phyloP scores from a whole-genome alignment of 129 eudicot species.

The Flaveria bidentis region DNA sequence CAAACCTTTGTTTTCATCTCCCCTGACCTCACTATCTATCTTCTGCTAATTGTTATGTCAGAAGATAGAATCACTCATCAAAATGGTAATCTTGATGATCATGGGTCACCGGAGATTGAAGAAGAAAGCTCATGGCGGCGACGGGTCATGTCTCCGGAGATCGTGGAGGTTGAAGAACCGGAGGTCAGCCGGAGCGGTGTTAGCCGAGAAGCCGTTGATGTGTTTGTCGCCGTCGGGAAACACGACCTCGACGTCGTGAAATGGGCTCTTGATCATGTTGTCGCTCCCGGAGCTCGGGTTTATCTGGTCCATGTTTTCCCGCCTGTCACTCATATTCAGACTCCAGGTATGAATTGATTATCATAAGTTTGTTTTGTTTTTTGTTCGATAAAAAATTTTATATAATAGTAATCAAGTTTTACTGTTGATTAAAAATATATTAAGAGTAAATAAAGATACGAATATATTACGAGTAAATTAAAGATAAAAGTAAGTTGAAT shows the following conservation, averaged over 20 bases:
- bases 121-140: conserved; percentile 32
- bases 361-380: not conserved
- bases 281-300: conserved; percentile 61
- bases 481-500: too few relatives aligned
- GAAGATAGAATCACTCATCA: conserved; percentile 18
- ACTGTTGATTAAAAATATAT: too few relatives aligned
- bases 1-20: conserved; percentile 49
- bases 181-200: conserved; percentile 38
- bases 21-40: conserved; percentile 12
- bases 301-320: conserved; percentile 81
- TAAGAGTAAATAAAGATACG: too few relatives aligned
- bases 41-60: conserved; percentile 26
- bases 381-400: not conserved
- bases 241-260: conserved; percentile 68
- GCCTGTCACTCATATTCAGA: conserved; percentile 59
- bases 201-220: conserved; percentile 41
- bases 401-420: too few relatives aligned
- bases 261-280: conserved; percentile 78
- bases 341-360: conserved; percentile 56
- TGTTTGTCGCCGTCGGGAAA: conserved; percentile 85
- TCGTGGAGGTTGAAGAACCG: conserved; percentile 60
- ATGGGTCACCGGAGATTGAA: conserved; percentile 30
- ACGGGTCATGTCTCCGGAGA: conserved; percentile 62
- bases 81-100: not conserved
- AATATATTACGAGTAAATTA: too few relatives aligned